phyloP scores from a whole-genome alignment of 129 eudicot genomes.

The Pittosporum tobira region DNA sequence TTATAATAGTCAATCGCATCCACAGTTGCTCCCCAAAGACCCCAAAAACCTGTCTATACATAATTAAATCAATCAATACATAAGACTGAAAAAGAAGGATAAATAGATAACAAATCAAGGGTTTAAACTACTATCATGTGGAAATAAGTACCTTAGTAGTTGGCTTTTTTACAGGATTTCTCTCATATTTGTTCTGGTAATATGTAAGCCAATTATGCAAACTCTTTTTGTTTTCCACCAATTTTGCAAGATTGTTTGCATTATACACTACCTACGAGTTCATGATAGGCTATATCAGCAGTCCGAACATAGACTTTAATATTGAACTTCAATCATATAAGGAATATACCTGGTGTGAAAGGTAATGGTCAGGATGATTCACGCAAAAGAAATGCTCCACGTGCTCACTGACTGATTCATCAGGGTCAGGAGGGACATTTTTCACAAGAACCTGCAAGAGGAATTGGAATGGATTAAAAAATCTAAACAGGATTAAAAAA shows the following conservation, averaged over 20 bases:
- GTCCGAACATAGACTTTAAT: not conserved
- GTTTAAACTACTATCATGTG: not conserved
- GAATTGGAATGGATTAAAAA: slow-evolving; percentile 2
- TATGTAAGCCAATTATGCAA: slow-evolving; percentile 74
- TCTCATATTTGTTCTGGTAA: slow-evolving; percentile 74
- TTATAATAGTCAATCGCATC: slow-evolving; percentile 81
- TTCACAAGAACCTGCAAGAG: slow-evolving; percentile 79
- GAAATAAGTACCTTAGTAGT: slow-evolving; percentile 58
- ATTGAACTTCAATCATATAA: not conserved
- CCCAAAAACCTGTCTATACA: slow-evolving; percentile 97
- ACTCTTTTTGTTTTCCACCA: slow-evolving; percentile 74
- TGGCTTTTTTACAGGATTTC: slow-evolving; percentile 53
- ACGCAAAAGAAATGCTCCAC: slow-evolving; percentile 94
- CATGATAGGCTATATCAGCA: slow-evolving; percentile 8
- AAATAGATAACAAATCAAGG: not conserved
- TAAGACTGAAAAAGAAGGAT: not conserved
- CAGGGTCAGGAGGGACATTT: slow-evolving; percentile 84
- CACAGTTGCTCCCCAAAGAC: slow-evolving; percentile 74
- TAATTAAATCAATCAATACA: slow-evolving; percentile 3
- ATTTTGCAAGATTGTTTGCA: slow-evolving; percentile 70
- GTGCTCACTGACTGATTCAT: slow-evolving; percentile 86
- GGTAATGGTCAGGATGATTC: slow-evolving; percentile 84
- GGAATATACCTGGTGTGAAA: slow-evolving; percentile 62
- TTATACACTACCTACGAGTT: slow-evolving; percentile 64
- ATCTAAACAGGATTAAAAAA: slow-evolving; percentile 4